Percentiles rank a stretch among this genome's conserved stretches.
phyloP scores from a whole-genome alignment of 345 rosid species.

The Xanthoceras sorbifolium region DNA sequence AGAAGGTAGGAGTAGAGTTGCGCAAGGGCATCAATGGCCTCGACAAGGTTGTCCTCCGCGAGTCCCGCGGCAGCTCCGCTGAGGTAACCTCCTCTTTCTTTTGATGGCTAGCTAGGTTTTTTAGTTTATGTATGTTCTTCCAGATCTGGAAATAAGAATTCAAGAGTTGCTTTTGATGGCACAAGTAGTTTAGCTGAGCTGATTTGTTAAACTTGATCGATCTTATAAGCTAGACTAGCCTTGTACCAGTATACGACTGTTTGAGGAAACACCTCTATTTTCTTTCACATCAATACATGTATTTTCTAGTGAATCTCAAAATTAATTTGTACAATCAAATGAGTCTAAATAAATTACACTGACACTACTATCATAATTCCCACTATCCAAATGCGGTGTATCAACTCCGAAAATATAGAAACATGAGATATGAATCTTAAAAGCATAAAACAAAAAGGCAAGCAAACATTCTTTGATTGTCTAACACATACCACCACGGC shows the following conservation, averaged over 20 bases:
- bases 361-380: background rate
- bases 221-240: too few species aligned
- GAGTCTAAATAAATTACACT: background rate
- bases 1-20: slow-evolving; percentile 45
- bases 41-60: slow-evolving; percentile 74
- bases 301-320: background rate
- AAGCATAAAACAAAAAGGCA: too few species aligned
- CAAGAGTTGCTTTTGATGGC: background rate
- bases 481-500: background rate
- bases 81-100: slow-evolving; percentile 49
- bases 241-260: too few species aligned
- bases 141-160: background rate
- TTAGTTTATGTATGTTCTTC: background rate
- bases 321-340: background rate
- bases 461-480: background rate
- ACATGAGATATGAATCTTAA: background rate
- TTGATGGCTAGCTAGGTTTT: background rate
- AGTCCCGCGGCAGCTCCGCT: slow-evolving; percentile 63
- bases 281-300: background rate
- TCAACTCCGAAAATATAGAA: background rate
- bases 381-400: background rate
- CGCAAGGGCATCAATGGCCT: slow-evolving; percentile 74
- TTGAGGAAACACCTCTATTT: background rate
- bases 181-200: too few species aligned
- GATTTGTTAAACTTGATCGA: too few species aligned